Conservation (phyloP, 768 basidiomycete genomes). For the Suillus ampliporus region DNA sequence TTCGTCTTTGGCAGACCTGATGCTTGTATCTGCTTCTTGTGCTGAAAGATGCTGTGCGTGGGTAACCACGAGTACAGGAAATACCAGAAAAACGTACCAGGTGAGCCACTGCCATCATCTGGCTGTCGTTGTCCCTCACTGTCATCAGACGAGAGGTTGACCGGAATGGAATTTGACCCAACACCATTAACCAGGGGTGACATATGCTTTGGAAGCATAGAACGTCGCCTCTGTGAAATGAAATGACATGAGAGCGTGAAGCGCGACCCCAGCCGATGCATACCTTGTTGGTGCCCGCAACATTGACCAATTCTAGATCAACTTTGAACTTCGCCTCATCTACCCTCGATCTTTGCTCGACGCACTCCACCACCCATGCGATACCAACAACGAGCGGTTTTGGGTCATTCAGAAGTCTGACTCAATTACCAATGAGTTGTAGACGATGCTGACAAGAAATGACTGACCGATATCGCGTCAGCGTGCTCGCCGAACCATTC, state of each 20-base stretch:
- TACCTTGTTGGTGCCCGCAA: constrained; percentile 71
- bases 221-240: constrained; percentile 65
- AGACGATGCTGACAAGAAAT: not conserved
- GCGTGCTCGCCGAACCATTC: constrained; percentile 76
- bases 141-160: constrained; percentile 22
- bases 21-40: constrained; percentile 34
- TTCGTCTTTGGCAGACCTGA: constrained; percentile 43
- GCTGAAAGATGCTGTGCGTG: constrained; percentile 20
- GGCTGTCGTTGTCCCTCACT: constrained; percentile 38
- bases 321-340: constrained; percentile 72
- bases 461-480: constrained; percentile 70
- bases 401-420: constrained; percentile 65
- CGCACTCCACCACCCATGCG: constrained; percentile 89
- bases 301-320: constrained; percentile 61
- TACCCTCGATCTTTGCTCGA: constrained; percentile 64
- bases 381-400: constrained; percentile 82
- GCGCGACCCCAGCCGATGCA: constrained; percentile 10
- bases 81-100: constrained; percentile 23
- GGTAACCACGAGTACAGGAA: constrained; percentile 4
- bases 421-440: constrained; percentile 3
- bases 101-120: constrained; percentile 27
- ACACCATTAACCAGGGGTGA: constrained; percentile 37
- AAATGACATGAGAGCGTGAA: not conserved
- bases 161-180: constrained; percentile 11
- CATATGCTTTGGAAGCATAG: constrained; percentile 71